Evolutionary conservation across 805 yeast genomes (phyloP), one percentile per base, ranked within the genome.

Genomic region (Pichia gijzeniarum): DNA sequence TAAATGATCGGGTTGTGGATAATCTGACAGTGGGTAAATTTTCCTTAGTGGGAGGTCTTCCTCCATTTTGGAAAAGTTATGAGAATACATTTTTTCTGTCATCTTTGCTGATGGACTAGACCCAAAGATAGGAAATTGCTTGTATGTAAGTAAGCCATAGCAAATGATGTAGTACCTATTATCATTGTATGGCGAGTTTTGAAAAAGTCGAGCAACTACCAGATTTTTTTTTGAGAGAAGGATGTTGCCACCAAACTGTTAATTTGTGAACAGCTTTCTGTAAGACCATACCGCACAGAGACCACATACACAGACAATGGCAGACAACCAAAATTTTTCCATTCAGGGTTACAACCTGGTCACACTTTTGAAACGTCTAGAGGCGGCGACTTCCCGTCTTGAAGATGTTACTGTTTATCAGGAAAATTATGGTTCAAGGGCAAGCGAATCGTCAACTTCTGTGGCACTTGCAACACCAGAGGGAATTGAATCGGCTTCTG

Each of bases 381-480:
- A 89, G 64, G 91, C 95, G 14, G 96, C 96, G 31, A 87, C 97
- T 9, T 82, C 95, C 5, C 79, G 97, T 40, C 77, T 89, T 54
- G 97, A 89, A 59, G 96, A 89, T 62, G 80, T 89, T 38, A 86
- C 95, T 27, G 74, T 84, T 43, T 81, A 74, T 62, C 95, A 87
- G 60, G 86, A 82, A 55, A 79, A 77, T 33, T 71, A 76, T 40
- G 50, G 49, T 7, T 28, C 44, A n/a, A 43, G 27, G 4, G 31
- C 17, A 10, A 12, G 40, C 12, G 16, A 49, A 22, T 45, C 55
- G 4, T 44, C 49, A 34, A 46, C 50, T 14, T 55, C n/a, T n/a
- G n/a, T n/a, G n/a, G n/a, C 57, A 2, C 41, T 54, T 10, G 49
- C 51, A 12, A 31, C 35, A 22, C 28, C 32, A 22, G 18, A 18